Evolutionary conservation across 163 green algal species (phyloP), one percentile per base, ranked within the genome.

Genomic region (Scenedesmus sp.): DNA sequence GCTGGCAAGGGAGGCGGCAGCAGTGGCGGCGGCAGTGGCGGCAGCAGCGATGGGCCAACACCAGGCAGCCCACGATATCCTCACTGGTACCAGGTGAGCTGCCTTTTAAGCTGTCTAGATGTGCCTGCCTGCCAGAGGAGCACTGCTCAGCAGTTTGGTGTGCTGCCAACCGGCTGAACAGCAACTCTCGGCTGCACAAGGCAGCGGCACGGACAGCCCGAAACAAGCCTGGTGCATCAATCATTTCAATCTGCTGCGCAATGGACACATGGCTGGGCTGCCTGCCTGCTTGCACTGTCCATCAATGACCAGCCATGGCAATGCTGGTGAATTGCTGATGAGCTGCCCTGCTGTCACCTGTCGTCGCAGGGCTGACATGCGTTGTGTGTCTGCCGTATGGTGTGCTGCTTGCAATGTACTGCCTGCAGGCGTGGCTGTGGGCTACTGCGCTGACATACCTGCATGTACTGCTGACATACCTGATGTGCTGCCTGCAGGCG

Each of bases 371-470:
- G n/a, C n/a, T n/a, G n/a, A n/a, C n/a, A n/a, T n/a, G n/a, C n/a
- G n/a, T n/a, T n/a, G n/a, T n/a, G n/a, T n/a, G n/a, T n/a, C 26
- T 43, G 30, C 35, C 10, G 6, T 12, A 42, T 84, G 43, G 3
- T 73, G 33, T 68, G 20, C 35, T 40, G 43, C 44, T 18, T 35
- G 4, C 82, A 6, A 16, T 53, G 15, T 37, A 80, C 46, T 40
- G 49, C 7, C 40, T 43, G 26, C 78, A 91, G 88, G 89, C 42
- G 16, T 92, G 82, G 89, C 82, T 92, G 68, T 92, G 89, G 82
- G 83, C 49, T 35, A 92, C 88, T 12, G 68, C 68, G 33, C 37
- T 87, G 18, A 46, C 37, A 2, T 92, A 92, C 56, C 51, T 92
- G 1, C n/a, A n/a, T 81, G 30, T 24, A 40, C n/a, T 10, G n/a